phyloP scores from a whole-genome alignment of 371 early-diverging fungal genomes.

The Dinochytrium kinnereticum region DNA sequence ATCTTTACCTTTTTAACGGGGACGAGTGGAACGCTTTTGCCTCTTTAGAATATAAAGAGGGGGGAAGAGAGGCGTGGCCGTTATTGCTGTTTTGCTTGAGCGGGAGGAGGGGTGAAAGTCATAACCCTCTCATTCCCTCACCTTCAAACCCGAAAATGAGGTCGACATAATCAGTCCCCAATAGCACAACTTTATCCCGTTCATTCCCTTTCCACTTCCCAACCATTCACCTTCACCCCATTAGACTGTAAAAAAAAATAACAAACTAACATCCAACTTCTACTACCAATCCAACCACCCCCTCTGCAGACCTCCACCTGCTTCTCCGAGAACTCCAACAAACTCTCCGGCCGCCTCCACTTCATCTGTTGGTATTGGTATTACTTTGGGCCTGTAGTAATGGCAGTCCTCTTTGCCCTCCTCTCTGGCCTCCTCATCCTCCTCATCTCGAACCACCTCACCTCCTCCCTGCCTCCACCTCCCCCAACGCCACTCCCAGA shows the following conservation, averaged over 20 bases:
- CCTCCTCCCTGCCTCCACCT: background rate
- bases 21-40: background rate
- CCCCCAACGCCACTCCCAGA: background rate
- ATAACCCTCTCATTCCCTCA: background rate
- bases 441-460: background rate
- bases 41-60: background rate
- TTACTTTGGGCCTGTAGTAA: background rate
- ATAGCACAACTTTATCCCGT: no score
- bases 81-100: background rate
- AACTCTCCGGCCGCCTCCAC: conserved; percentile 14
- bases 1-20: background rate
- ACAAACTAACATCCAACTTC: no score
- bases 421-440: background rate
- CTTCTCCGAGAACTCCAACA: background rate
- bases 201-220: background rate
- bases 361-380: conserved; percentile 28
- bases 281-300: background rate
- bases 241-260: no score
- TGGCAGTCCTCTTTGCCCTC: conserved; percentile 9
- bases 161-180: no score
- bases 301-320: background rate
- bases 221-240: no score
- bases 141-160: background rate
- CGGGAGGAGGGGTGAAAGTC: background rate
- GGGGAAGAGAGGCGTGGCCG: no score